A percentile compares a stretch with the other conserved stretches of the same genome.
These are phyloP conservation scores for Hawksworthiomyces lignivorus DNA, from an alignment of 2,329 filamentous ascomycete genomes.

Conservation along the genomic window DNA sequence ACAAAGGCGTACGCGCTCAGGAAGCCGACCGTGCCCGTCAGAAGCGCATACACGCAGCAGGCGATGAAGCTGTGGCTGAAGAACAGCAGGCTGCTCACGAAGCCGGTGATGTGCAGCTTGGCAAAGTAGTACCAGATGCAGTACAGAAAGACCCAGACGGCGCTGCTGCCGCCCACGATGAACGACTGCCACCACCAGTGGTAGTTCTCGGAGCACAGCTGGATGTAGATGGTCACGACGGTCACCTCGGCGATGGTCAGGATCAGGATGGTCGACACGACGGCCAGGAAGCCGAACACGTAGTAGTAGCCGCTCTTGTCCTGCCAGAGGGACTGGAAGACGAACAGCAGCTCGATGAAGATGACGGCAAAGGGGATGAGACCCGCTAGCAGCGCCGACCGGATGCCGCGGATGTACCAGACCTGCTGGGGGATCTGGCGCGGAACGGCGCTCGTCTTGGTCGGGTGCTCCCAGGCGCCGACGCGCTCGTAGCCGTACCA, in stretches of 20 bases:
- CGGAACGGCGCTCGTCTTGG: slow-evolving; percentile 63
- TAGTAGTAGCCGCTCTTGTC: slow-evolving; percentile 92
- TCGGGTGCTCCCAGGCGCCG: slow-evolving; percentile 70
- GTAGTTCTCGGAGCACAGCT: slow-evolving; percentile 79
- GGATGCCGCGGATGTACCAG: slow-evolving; percentile 63
- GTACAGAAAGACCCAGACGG: slow-evolving; percentile 76
- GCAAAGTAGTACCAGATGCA: slow-evolving; percentile 77
- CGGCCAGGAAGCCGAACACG: slow-evolving; percentile 76
- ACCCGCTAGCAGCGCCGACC: slow-evolving; percentile 63
- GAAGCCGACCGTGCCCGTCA: slow-evolving; percentile 80
- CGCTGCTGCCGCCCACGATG: slow-evolving; percentile 66
- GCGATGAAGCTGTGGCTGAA: slow-evolving; percentile 80
- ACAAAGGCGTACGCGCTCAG: slow-evolving; percentile 79
- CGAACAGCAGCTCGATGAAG: slow-evolving; percentile 20
- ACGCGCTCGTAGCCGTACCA: slow-evolving; percentile 66
- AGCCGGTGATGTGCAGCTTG: slow-evolving; percentile 72
- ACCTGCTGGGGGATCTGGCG: slow-evolving; percentile 67
- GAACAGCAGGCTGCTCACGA: slow-evolving; percentile 72
- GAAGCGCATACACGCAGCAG: slow-evolving; percentile 70
- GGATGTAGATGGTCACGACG: slow-evolving; percentile 73
- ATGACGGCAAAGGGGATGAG: slow-evolving; percentile 68
- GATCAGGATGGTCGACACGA: slow-evolving; percentile 64
- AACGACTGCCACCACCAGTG: slow-evolving; percentile 93
- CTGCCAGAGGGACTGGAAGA: slow-evolving; percentile 68
- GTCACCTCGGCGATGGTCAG: slow-evolving; percentile 77